phyloP scores from a whole-genome alignment of 495 filamentous ascomycete species.

The Lophiotrema nucula region DNA sequence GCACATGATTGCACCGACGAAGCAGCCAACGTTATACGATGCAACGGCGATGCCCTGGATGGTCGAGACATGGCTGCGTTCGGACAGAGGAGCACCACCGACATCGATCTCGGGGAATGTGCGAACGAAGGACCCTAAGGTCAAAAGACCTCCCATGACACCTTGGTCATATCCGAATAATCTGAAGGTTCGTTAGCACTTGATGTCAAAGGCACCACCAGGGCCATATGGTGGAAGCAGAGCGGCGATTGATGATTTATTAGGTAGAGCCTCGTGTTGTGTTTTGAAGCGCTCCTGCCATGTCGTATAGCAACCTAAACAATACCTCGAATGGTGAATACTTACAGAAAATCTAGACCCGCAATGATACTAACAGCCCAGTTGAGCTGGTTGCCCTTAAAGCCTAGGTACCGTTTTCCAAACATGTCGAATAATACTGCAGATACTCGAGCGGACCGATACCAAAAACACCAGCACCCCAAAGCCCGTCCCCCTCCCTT shows the following conservation, averaged over 20 bases:
- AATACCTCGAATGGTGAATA: no score
- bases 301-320: no score
- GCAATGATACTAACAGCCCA: conserved; percentile 63
- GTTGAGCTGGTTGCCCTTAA: conserved; percentile 61
- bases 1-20: conserved; percentile 3
- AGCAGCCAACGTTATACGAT: conserved; percentile 11
- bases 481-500: no score
- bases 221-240: no score
- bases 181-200: no score
- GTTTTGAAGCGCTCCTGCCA: no score
- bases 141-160: conserved; percentile 32
- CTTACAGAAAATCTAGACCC: conserved; percentile 62
- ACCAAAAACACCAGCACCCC: no score
- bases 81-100: background rate
- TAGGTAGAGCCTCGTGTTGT: no score
- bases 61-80: conserved; percentile 16
- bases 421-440: conserved; percentile 1
- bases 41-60: conserved; percentile 23
- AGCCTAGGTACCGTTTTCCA: conserved; percentile 54
- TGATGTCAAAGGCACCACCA: no score
- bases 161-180: conserved; percentile 36
- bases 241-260: no score
- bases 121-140: conserved; percentile 18
- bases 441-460: no score
- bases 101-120: conserved; percentile 28